phyloP scores from a whole-genome alignment of 2,329 filamentous ascomycete species.

The Thielaviopsis musarum region DNA sequence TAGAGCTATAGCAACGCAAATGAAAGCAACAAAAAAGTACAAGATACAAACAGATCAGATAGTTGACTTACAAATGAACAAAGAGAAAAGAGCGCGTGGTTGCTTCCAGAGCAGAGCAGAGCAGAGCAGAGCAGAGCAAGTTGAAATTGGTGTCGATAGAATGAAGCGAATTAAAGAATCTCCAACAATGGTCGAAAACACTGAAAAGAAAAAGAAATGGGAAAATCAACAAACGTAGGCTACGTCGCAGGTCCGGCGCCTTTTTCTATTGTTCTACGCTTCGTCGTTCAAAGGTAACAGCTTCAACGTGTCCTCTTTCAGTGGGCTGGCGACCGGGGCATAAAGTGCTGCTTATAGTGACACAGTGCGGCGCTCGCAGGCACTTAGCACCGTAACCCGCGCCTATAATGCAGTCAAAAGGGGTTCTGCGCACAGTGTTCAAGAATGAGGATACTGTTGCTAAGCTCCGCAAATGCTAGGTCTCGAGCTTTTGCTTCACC shows the following conservation, averaged over 20 bases:
- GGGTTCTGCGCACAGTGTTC: not conserved
- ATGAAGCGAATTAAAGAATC: not conserved
- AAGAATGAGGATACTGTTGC: not conserved
- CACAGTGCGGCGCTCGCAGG: not conserved
- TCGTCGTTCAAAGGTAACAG: not conserved
- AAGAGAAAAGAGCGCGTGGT: not conserved
- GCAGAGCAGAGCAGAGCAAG: not conserved
- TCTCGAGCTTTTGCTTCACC: not conserved
- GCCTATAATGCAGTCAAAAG: not conserved
- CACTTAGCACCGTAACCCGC: not conserved
- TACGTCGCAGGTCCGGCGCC: not conserved
- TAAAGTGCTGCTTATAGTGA: not conserved
- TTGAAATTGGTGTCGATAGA: not conserved
- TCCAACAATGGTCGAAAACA: not conserved
- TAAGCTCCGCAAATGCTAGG: not conserved
- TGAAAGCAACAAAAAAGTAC: not conserved
- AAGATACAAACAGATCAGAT: not conserved
- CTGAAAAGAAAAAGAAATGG: slow-evolving; percentile 1
- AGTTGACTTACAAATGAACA: not conserved
- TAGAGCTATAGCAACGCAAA: not conserved
- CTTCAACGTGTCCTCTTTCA: slow-evolving; percentile 13
- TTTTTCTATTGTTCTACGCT: slow-evolving; percentile 7
- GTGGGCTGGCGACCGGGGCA: slow-evolving; percentile 3
- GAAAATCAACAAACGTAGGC: not conserved
- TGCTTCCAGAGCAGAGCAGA: not conserved